Base-by-base conservation (phyloP, 495 filamentous ascomycete species). In the Podospora tetraspora region DNA sequence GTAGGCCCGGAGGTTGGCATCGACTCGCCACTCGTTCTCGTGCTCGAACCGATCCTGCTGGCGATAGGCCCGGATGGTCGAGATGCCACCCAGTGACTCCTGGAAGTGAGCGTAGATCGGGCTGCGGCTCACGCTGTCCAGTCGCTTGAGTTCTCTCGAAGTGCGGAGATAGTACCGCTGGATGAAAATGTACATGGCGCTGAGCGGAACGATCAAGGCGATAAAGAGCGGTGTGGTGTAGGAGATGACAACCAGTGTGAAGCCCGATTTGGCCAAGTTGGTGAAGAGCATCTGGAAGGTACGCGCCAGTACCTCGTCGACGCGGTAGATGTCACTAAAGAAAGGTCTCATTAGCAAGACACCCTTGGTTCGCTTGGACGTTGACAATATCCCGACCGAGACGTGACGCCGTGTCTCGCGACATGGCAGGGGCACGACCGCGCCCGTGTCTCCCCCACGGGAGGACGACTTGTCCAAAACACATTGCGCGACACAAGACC, bases 91-190 rank as follows among this genome's bases (percentile, higher is more conserved):
- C 1, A 99, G 84, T 3, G 94, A 97, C 78, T 99, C 96, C 73
- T 99, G 96, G 81, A 99, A 99, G 76, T 99, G 96, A 13, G 96
- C 96, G 77, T 91, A 99, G 72, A 99, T 97, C 16, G 96, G 96
- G 77, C 93, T 97, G 69, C 92, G 89, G 71, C 90, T 97, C 65
- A 97, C 89, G 77, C 94, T 97, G 81, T 99, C 96, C 69, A 99
- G 82, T 66, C 96, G 88, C 81, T 98, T 99, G 64, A 99, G 82
- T 79, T 99, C 96, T 70, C 96, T 90, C 63, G 96, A 98, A 25
- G 95, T 97, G 64, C 93, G 87, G 59, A 99, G 85, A 79, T 99
- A 99, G 82, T 98, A 99, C 71, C 95, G 88, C 77, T 99, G 96
- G 71, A 97, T 96, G 80, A 90, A 96, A 66, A 96, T 79, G 79